Conservation (phyloP, 805 yeast genomes). For the Saccharomycopsis vini region DNA sequence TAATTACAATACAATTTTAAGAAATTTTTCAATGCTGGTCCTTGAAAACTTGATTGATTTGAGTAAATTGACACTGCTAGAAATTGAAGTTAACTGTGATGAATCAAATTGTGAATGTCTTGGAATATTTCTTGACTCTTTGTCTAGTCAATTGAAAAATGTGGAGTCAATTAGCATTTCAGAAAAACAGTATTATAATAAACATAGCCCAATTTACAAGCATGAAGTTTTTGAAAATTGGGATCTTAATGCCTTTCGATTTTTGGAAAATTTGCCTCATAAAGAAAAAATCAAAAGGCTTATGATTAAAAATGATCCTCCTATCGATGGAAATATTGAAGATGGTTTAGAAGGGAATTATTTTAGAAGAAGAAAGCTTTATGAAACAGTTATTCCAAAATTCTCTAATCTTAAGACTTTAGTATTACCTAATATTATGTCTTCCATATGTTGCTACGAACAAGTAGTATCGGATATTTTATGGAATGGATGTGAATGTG, state of each 20-base stretch:
- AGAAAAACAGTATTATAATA: slow-evolving; percentile 23
- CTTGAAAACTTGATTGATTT: slow-evolving; percentile 28
- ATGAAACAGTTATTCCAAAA: slow-evolving; percentile 39
- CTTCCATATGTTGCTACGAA: slow-evolving; percentile 58
- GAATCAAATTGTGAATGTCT: slow-evolving; percentile 38
- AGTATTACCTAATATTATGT: slow-evolving; percentile 50
- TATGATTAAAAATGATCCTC: slow-evolving; percentile 50
- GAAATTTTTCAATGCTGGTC: slow-evolving; percentile 26
- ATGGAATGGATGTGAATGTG: slow-evolving; percentile 74
- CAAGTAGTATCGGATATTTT: slow-evolving; percentile 57
- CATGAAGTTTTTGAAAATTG: slow-evolving; percentile 46
- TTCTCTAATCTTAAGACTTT: slow-evolving; percentile 35
- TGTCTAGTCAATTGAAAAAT: slow-evolving; percentile 22
- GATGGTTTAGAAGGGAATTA: slow-evolving; percentile 74
- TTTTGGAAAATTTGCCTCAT: slow-evolving; percentile 31
- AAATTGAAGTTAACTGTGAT: slow-evolving; percentile 48
- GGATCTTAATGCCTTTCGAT: slow-evolving; percentile 40
- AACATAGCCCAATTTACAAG: slow-evolving; percentile 22
- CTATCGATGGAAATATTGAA: slow-evolving; percentile 43
- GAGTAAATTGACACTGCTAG: slow-evolving; percentile 31
- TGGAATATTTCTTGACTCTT: slow-evolving; percentile 30
- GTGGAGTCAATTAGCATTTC: slow-evolving; percentile 24
- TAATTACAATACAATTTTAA: slow-evolving; percentile 30
- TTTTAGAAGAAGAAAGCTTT: slow-evolving; percentile 46
- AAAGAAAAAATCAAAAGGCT: slow-evolving; percentile 31